Evolutionary conservation across 1,284 basidiomycete species (phyloP), one percentile per base, ranked within the genome.

Genomic region (Mycosarcoma maydis): DNA sequence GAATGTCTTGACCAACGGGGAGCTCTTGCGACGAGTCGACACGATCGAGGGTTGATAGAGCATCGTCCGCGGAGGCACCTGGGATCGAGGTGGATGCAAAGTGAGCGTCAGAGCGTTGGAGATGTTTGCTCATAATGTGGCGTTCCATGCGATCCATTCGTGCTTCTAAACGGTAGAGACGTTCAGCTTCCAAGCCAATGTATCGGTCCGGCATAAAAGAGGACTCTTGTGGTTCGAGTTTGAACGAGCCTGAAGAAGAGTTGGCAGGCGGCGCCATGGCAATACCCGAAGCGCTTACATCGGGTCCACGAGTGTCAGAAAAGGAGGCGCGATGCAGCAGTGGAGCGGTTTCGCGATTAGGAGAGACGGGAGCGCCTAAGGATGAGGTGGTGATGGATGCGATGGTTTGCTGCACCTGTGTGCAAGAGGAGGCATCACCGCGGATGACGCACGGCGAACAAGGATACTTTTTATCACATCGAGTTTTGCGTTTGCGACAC

Each of bases 401-500:
- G 26, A 62, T 68, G 37, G 65, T 68, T 41, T 68, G 65, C 43
- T 68, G 65, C 10, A 68, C 65, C 37, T 62, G 65, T 2, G 65
- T 68, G 29, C 65, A 68, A 4, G 49, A 61, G 11, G 58, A 30
- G 8, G 54, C 48, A 20, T 68, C 65, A 19, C 65, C 58, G 20
- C 65, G 58, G 48, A 68, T 68, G 46, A 61, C 54, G 43, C 65
- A 68, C 6, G 65, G 65, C 16, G 65, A 68, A 36, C 65, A 68
- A 14, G 65, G 65, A 20, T 68, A 68, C 41, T 68, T 68, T 36
- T 61, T 61, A 29, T 68, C 65, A 22, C 65, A 68, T 54, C 65
- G 46, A 10, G 65, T 68, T 43, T 68, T 68, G 58, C 65, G 65
- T 26, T 58, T 68, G 42, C 65, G 65, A 46, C 65, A 68, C 43